These are phyloP conservation scores for Venturia aucupariae DNA, from an alignment of 2,329 filamentous ascomycete species.

Conservation along the genomic window DNA sequence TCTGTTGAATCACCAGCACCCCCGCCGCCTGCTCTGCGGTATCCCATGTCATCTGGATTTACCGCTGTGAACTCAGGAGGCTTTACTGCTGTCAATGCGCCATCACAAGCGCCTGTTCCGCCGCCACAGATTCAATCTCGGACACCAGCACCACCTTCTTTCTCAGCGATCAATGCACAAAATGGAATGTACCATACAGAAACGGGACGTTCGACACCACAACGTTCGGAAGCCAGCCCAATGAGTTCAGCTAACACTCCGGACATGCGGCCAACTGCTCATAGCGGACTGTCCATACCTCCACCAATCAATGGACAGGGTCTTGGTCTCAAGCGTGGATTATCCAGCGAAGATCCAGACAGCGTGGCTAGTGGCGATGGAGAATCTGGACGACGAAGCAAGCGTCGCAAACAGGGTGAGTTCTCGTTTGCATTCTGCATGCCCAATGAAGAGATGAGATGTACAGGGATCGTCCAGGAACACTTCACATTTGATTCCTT, in stretches of 20 bases:
- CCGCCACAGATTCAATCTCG: slow-evolving; percentile 14
- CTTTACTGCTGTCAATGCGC: slow-evolving; percentile 12
- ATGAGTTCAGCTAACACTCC: slow-evolving; percentile 49
- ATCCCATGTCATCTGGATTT: slow-evolving; percentile 55
- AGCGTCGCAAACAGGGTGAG: slow-evolving; percentile 81
- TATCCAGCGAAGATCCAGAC: slow-evolving; percentile 35
- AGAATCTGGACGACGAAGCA: slow-evolving; percentile 62
- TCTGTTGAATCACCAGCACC: slow-evolving; percentile 18
- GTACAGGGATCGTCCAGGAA: slow-evolving; percentile 19
- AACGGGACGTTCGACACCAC: slow-evolving; percentile 48
- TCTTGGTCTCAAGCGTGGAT: slow-evolving; percentile 64
- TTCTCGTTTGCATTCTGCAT: slow-evolving; percentile 16
- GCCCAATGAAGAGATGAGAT: not conserved
- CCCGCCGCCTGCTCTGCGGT: slow-evolving; percentile 30
- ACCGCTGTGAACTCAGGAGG: slow-evolving; percentile 52
- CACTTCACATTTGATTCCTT: not conserved
- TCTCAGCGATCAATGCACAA: slow-evolving; percentile 50
- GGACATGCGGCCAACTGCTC: slow-evolving; percentile 34
- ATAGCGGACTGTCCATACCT: slow-evolving; percentile 50
- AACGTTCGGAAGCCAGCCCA: slow-evolving; percentile 51
- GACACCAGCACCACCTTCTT: slow-evolving; percentile 26
- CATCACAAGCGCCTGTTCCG: slow-evolving; percentile 17
- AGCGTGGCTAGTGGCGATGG: slow-evolving; percentile 51
- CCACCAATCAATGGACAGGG: slow-evolving; percentile 46
- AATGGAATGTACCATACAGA: slow-evolving; percentile 42